Percentiles rank a stretch among this genome's conserved stretches.
These are phyloP conservation scores for Candolleomyces aberdarensis DNA, from an alignment of 768 basidiomycete genomes.

Conservation along the genomic window DNA sequence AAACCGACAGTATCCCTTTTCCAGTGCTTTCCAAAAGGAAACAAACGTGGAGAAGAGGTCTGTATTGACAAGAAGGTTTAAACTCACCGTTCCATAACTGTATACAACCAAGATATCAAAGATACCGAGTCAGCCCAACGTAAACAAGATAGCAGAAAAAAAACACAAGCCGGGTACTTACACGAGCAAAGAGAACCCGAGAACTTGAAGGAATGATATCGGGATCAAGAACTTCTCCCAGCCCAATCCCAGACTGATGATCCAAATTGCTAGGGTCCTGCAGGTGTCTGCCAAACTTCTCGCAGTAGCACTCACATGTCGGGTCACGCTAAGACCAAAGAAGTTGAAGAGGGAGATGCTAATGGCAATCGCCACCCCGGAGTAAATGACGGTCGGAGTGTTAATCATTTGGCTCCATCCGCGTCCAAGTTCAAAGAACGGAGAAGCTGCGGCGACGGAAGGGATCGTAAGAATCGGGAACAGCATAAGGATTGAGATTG, in stretches of 20 bases:
- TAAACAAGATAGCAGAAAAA: background rate
- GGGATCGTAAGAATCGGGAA: slow-evolving; percentile 79
- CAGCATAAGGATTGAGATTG: slow-evolving; percentile 70
- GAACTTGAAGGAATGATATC: slow-evolving; percentile 75
- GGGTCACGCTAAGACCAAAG: slow-evolving; percentile 90
- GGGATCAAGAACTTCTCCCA: slow-evolving; percentile 89
- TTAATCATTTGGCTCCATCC: slow-evolving; percentile 88
- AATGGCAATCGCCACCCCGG: slow-evolving; percentile 67
- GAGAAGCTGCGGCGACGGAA: slow-evolving; percentile 56
- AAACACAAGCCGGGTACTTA: slow-evolving; percentile 41
- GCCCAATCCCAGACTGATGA: slow-evolving; percentile 82
- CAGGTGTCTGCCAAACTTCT: slow-evolving; percentile 92
- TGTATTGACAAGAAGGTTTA: slow-evolving; percentile 9
- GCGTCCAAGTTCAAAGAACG: slow-evolving; percentile 84
- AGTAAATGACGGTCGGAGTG: slow-evolving; percentile 68
- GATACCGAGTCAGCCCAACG: slow-evolving; percentile 1
- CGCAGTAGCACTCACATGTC: slow-evolving; percentile 89
- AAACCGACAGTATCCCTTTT: background rate
- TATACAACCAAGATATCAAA: slow-evolving; percentile 6
- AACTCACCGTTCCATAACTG: slow-evolving; percentile 82
- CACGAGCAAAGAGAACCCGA: slow-evolving; percentile 87
- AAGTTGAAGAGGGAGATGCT: slow-evolving; percentile 84
- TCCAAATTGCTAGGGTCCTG: slow-evolving; percentile 94
- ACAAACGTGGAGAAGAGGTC: background rate
- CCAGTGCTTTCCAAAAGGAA: background rate